phyloP scores from a whole-genome alignment of 768 basidiomycete species.

The Crucibulum laeve region DNA sequence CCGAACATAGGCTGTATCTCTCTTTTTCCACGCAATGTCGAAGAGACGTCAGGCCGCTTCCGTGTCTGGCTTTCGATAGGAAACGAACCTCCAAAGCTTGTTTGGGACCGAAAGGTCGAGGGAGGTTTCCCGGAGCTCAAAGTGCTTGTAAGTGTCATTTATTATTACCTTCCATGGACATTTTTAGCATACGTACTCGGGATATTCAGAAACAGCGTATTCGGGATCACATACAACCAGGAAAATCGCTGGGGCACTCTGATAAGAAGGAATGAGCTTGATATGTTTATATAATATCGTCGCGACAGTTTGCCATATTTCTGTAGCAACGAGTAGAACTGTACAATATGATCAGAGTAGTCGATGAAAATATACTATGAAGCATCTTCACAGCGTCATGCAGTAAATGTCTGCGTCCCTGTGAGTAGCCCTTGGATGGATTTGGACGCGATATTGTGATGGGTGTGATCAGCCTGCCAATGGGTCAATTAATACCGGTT shows the following conservation, averaged over 20 bases:
- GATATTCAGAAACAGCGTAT: slow-evolving; percentile 77
- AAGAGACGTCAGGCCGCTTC: slow-evolving; percentile 88
- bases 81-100: slow-evolving; percentile 34
- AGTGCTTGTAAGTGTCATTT: slow-evolving; percentile 51
- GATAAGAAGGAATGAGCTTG: slow-evolving; percentile 43
- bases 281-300: not conserved
- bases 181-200: slow-evolving; percentile 1
- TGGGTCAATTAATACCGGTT: too few relatives aligned
- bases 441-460: too few relatives aligned
- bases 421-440: too few relatives aligned
- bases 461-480: too few relatives aligned
- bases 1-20: slow-evolving; percentile 65
- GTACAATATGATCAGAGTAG: not conserved
- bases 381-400: too few relatives aligned
- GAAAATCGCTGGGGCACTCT: slow-evolving; percentile 82
- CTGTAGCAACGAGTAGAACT: not conserved
- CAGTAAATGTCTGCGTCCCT: too few relatives aligned
- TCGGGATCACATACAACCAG: slow-evolving; percentile 79
- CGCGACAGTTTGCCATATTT: not conserved
- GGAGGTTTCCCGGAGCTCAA: slow-evolving; percentile 93
- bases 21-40: slow-evolving; percentile 68
- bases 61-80: slow-evolving; percentile 74
- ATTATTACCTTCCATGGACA: not conserved
- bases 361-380: too few relatives aligned
- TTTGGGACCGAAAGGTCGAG: slow-evolving; percentile 91